Evolutionary conservation across 495 filamentous ascomycete genomes (phyloP), one percentile per base, ranked within the genome.

Genomic region (Xanthoparmelia taractica): DNA sequence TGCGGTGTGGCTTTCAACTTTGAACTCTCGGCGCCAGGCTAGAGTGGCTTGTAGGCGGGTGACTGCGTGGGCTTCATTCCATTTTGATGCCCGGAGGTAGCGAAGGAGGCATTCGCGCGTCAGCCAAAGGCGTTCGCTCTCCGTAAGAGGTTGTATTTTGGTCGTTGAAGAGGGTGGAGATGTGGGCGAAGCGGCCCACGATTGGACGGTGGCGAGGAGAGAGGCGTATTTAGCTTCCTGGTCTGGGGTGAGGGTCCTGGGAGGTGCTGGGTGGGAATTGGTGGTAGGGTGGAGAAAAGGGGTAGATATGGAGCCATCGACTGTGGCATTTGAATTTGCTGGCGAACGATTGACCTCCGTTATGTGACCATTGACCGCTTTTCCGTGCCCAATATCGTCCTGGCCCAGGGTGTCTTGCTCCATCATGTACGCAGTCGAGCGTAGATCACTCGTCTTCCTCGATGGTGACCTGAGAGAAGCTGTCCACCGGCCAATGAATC

Each of bases 71-170:
- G 83, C 73, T 31, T 85, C 76, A 67, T 87, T 81, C 94, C 94
- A 97, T 73, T 96, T 97, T 36, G 89, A 88, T 4, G 94, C 94
- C 63, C 94, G 88, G 48, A 98, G 83, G 71, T 94, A 98, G 68
- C 94, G 89, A 17, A 97, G 80, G 2, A 97, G 80, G 73, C 93
- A 97, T 71, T 97, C 94, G 56, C 85, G 84, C 20, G 91, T 96
- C 61, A 97, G 80, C 84, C 88, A 98, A 77, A 96, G 84, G 70
- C 82, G 86, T 77, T 98, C 94, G 55, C 80, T 79, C 38, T 94
- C 90, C 25, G 84, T 86, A 60, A 97, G 74, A 4, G 91, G 85
- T 12, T 79, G 79, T 31, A 74, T 77, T 18, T 12, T 47, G 40
- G 88, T 80, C 47, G 84, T 82, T 57, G 76, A 76, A 58, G 81